Evolutionary conservation across 2,329 filamentous ascomycete species (phyloP), one percentile per base, ranked within the genome.

Genomic region (Fusarium pseudoanthophilum): DNA sequence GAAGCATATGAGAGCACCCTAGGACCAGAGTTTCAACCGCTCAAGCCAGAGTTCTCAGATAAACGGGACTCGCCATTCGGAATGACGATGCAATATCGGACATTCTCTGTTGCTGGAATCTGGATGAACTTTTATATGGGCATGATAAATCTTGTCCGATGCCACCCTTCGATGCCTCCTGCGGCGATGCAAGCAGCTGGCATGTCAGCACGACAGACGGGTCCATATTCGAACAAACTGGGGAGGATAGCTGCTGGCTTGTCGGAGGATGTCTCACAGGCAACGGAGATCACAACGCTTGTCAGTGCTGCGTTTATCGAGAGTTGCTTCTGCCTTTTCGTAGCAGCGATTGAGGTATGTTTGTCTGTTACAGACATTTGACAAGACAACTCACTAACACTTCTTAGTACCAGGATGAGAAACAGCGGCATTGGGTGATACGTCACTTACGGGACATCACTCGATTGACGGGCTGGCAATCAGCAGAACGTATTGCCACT

Each of bases 71-170:
- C 94, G 3, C 94, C 95, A 0, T 99, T 98, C 78, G 95, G 96
- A 0, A 88, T 90, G 5, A 92, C 93, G 0, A 84, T 95, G 11
- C 91, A 94, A 72, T 98, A 97, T 79, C 90, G 93, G 36, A 95
- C 93, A 4, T 95, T 94, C 80, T 92, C 92, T n/a, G 92, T 98
- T 71, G 93, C 93, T 6, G 92, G 93, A 39, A 87, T 98, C 28
- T 97, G 95, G 94, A 91, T 93, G 79, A 92, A 95, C 73, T 95
- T 93, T 80, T 93, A 97, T 81, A 93, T 95, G 86, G 92, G 92
- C 1, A 87, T 94, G 52, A 95, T 98, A 64, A 88, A 95, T 60
- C 87, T 96, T n/a, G 86, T 95, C 67, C 89, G 96, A 39, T 87
- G 91, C 2, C 95, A 98, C 75, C 96, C 96, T 0, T 89, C 89